Conservation (phyloP, 2,329 filamentous ascomycete genomes). For the Cytospora piceicola region DNA sequence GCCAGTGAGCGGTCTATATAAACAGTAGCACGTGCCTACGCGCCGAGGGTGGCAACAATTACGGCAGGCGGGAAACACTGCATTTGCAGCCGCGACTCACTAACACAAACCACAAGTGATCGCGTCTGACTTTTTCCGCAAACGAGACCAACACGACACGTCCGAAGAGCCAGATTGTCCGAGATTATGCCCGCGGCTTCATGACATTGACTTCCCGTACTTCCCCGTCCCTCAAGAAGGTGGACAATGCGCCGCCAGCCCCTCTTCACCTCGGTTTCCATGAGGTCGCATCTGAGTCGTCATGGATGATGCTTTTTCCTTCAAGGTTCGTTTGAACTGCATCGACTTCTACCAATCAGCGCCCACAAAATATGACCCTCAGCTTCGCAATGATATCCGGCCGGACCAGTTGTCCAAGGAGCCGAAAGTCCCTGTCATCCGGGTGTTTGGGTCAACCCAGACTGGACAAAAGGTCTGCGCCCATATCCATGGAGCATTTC, state of each 20-base stretch:
- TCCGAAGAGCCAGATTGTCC: neutral
- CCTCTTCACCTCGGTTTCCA: neutral
- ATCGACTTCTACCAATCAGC: slow-evolving; percentile 90
- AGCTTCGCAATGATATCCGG: slow-evolving; percentile 68
- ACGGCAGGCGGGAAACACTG: slow-evolving; percentile 1
- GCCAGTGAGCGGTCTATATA: too few species aligned
- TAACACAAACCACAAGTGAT: slow-evolving; percentile 3
- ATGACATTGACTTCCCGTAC: neutral
- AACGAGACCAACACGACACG: neutral
- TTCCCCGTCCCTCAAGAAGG: neutral
- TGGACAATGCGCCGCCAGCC: slow-evolving; percentile 12
- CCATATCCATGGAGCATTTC: slow-evolving; percentile 93
- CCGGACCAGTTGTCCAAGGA: slow-evolving; percentile 63
- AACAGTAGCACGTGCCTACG: neutral
- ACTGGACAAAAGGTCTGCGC: slow-evolving; percentile 95
- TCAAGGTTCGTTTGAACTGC: slow-evolving; percentile 91
- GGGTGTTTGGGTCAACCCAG: slow-evolving; percentile 90
- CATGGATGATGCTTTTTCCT: slow-evolving; percentile 67
- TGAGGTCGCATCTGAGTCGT: slow-evolving; percentile 28
- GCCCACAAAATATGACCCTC: slow-evolving; percentile 80
- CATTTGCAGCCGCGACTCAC: slow-evolving; percentile 12
- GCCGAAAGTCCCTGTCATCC: slow-evolving; percentile 81
- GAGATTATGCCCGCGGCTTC: neutral
- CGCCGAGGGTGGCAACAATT: neutral
- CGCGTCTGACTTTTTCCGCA: slow-evolving; percentile 13